Evolutionary conservation across 768 basidiomycete genomes (phyloP).

Genomic region (Phaeolepiota aurea): DNA sequence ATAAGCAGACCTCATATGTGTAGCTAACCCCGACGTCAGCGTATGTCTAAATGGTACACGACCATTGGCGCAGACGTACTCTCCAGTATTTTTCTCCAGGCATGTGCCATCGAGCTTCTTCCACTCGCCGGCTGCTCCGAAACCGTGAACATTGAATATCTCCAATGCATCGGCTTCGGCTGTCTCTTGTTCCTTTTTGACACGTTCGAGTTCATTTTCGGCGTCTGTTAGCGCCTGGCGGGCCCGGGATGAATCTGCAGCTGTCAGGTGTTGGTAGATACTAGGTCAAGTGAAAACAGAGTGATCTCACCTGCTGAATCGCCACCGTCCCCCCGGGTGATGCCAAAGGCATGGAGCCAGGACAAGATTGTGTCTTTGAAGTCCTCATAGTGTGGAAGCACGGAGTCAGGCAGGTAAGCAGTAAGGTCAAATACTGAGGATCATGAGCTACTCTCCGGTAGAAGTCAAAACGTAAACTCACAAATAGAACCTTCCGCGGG

Average conservation of each 20-base stretch:
- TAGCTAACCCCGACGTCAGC: slow-evolving; percentile 68
- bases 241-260: slow-evolving; percentile 50
- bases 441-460: slow-evolving; percentile 1
- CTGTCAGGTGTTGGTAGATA: background rate
- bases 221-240: slow-evolving; percentile 57
- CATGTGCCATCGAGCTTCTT: slow-evolving; percentile 87
- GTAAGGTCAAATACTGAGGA: slow-evolving; percentile 67
- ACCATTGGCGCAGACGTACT: slow-evolving; percentile 67
- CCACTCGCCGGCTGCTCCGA: slow-evolving; percentile 85
- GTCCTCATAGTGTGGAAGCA: slow-evolving; percentile 66
- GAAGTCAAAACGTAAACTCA: slow-evolving; percentile 27
- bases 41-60: no score
- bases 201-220: slow-evolving; percentile 45
- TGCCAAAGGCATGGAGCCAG: slow-evolving; percentile 56
- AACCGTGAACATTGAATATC: slow-evolving; percentile 57
- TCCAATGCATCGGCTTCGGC: slow-evolving; percentile 53
- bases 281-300: background rate
- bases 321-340: slow-evolving; percentile 29
- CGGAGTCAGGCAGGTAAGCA: slow-evolving; percentile 78
- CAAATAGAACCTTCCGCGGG: slow-evolving; percentile 41
- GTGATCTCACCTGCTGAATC: slow-evolving; percentile 30
- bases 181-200: slow-evolving; percentile 43
- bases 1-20: slow-evolving; percentile 90
- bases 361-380: slow-evolving; percentile 52
- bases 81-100: slow-evolving; percentile 76